Evolutionary conservation across 2,329 filamentous ascomycete genomes (phyloP).

Genomic region (Hymenoscyphus linearis): DNA sequence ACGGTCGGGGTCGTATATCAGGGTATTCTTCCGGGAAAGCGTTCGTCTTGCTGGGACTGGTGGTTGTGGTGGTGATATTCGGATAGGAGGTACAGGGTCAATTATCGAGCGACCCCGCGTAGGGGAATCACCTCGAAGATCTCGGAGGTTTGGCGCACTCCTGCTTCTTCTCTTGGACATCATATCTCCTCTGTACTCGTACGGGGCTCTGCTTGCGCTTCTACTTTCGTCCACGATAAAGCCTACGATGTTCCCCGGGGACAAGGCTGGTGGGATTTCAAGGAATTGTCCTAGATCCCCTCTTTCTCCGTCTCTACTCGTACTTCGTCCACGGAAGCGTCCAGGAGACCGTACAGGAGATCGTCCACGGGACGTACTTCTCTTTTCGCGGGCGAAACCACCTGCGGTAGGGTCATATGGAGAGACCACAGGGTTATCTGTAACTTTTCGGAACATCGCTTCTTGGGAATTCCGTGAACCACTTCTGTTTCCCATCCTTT

Average conservation of each 20-base stretch:
- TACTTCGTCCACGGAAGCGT: neutral
- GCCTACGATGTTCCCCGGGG: neutral
- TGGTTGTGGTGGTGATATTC: neutral
- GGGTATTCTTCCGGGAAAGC: conserved; percentile 13
- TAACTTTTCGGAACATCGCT: neutral
- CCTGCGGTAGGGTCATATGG: neutral
- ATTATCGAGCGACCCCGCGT: neutral
- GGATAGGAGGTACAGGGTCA: too few relatives aligned
- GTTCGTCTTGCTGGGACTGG: conserved; percentile 14
- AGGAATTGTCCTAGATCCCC: neutral
- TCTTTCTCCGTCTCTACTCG: neutral
- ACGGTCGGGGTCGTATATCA: conserved; percentile 18
- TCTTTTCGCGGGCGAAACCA: neutral
- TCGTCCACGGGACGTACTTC: neutral
- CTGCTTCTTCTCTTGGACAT: neutral
- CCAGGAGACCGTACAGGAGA: too few relatives aligned
- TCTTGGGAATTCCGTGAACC: neutral
- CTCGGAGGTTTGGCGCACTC: neutral
- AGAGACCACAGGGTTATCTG: neutral
- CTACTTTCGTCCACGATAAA: neutral
- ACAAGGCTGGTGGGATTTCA: neutral
- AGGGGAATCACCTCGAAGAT: neutral
- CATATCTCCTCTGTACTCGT: neutral
- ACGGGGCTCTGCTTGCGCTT: neutral
- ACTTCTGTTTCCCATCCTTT: neutral